A percentile compares a stretch with the other conserved stretches of the same genome.
phyloP scores from a whole-genome alignment of 192 early-diverging fungal genomes.

The Dimargaris xerosporica region DNA sequence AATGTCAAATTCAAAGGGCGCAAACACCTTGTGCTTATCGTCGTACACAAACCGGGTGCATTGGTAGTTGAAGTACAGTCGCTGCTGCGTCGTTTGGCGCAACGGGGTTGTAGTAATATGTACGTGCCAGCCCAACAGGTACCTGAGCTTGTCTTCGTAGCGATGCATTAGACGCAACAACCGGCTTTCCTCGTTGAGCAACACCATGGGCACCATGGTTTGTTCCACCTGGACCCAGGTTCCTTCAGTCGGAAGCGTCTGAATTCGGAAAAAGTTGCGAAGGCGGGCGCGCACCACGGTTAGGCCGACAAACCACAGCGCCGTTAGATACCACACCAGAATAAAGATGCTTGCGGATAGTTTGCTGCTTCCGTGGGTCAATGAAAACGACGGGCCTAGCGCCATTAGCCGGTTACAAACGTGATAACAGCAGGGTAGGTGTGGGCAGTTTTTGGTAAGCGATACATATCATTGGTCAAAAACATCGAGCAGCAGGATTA shows the following conservation, averaged over 20 bases:
- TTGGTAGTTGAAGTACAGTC: slow-evolving; percentile 41
- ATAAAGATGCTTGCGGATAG: slow-evolving; percentile 46
- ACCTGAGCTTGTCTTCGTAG: no score
- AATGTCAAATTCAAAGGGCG: slow-evolving; percentile 30
- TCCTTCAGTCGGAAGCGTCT: slow-evolving; percentile 25
- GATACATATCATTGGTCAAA: no score
- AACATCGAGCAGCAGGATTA: no score
- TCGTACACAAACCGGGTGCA: slow-evolving; percentile 50
- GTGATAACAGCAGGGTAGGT: no score
- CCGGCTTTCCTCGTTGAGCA: slow-evolving; percentile 21
- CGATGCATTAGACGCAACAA: slow-evolving; percentile 20
- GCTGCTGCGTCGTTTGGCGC: slow-evolving; percentile 22
- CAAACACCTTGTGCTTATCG: slow-evolving; percentile 25
- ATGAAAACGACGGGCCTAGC: no score
- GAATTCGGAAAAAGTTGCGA: slow-evolving; percentile 36
- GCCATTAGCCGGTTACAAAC: no score
- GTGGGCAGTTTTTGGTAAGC: no score
- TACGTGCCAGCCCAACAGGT: slow-evolving; percentile 18
- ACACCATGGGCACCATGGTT: slow-evolving; percentile 17
- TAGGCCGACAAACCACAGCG: slow-evolving; percentile 39
- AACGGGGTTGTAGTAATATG: slow-evolving; percentile 20
- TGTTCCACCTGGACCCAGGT: slow-evolving; percentile 34
- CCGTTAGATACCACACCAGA: slow-evolving; percentile 55
- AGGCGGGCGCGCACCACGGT: slow-evolving; percentile 25
- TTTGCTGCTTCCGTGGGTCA: no score